Percentiles rank a stretch among this genome's conserved stretches.
Conservation (phyloP, 1,139 yeast genomes). For the Yamadazyma conglobata region DNA sequence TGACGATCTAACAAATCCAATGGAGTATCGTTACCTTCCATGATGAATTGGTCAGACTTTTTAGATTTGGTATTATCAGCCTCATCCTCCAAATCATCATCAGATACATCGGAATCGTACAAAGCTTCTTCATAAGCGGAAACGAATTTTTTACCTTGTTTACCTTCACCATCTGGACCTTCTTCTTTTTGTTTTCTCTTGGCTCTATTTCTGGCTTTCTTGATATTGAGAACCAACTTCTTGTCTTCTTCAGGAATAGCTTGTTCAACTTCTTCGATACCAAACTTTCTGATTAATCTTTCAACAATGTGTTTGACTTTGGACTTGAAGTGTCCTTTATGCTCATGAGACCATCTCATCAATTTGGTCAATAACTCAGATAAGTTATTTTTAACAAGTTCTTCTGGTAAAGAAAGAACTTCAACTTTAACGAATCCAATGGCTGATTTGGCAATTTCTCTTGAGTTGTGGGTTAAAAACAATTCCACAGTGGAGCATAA, state of each 20-base stretch:
- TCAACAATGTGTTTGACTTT: slow-evolving; percentile 92
- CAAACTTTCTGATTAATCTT: slow-evolving; percentile 85
- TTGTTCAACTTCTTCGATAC: slow-evolving; percentile 72
- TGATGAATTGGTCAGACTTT: slow-evolving; percentile 53
- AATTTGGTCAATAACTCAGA: slow-evolving; percentile 64
- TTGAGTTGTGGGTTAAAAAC: slow-evolving; percentile 82
- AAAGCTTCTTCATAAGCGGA: slow-evolving; percentile 86
- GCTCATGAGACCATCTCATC: slow-evolving; percentile 93
- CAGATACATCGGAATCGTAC: slow-evolving; percentile 55
- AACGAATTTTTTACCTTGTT: slow-evolving; percentile 49
- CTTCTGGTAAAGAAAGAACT: slow-evolving; percentile 80
- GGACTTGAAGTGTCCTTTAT: slow-evolving; percentile 88
- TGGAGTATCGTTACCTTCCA: slow-evolving; percentile 80
- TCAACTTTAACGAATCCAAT: slow-evolving; percentile 94
- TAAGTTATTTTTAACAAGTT: slow-evolving; percentile 65
- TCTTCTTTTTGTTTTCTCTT: slow-evolving; percentile 61
- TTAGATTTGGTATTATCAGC: slow-evolving; percentile 25
- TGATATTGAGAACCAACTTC: slow-evolving; percentile 78
- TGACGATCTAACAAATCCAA: slow-evolving; percentile 83
- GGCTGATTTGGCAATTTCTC: slow-evolving; percentile 92
- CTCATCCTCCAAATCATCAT: slow-evolving; percentile 36
- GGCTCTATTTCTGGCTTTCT: slow-evolving; percentile 80
- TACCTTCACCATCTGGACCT: slow-evolving; percentile 17
- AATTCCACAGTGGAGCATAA: slow-evolving; percentile 85
- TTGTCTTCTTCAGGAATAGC: slow-evolving; percentile 86